Percentiles rank a stretch among this genome's conserved stretches.
These are phyloP conservation scores for Persicaria maculosa DNA, from an alignment of 148 eudicot genomes.

Conservation along the genomic window DNA sequence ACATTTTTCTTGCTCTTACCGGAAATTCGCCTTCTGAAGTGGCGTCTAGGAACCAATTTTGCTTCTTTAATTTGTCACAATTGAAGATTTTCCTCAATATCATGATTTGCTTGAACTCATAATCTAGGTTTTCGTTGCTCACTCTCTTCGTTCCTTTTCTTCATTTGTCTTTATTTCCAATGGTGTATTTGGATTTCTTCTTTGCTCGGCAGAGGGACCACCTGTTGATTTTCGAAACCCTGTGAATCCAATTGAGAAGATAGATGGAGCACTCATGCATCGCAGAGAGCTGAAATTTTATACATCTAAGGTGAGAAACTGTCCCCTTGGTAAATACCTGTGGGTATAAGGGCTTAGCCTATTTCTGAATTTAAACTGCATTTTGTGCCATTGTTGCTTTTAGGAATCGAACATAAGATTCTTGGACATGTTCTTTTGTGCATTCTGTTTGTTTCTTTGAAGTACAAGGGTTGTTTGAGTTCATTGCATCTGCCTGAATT, in stretches of 20 bases:
- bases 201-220: slow-evolving; percentile 83
- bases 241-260: slow-evolving; percentile 85
- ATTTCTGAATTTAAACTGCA: neutral
- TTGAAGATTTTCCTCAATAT: too few species aligned
- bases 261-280: slow-evolving; percentile 64
- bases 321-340: too few species aligned
- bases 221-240: slow-evolving; percentile 83
- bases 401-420: neutral
- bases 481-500: neutral
- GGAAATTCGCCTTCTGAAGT: too few species aligned
- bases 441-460: neutral
- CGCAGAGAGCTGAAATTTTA: slow-evolving; percentile 69
- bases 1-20: too few species aligned
- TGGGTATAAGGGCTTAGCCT: neutral
- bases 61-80: too few species aligned
- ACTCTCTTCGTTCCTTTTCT: neutral
- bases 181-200: slow-evolving; percentile 85
- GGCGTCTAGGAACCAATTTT: too few species aligned
- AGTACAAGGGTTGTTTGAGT: neutral
- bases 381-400: neutral
- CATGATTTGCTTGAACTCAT: too few species aligned
- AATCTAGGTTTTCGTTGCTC: too few species aligned
- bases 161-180: slow-evolving; percentile 27
- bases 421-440: neutral
- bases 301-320: slow-evolving; percentile 66